A percentile compares a stretch with the other conserved stretches of the same genome.
Evolutionary conservation across 106 monocot species (phyloP).

Genomic region (Dioscorea dumetorum): DNA sequence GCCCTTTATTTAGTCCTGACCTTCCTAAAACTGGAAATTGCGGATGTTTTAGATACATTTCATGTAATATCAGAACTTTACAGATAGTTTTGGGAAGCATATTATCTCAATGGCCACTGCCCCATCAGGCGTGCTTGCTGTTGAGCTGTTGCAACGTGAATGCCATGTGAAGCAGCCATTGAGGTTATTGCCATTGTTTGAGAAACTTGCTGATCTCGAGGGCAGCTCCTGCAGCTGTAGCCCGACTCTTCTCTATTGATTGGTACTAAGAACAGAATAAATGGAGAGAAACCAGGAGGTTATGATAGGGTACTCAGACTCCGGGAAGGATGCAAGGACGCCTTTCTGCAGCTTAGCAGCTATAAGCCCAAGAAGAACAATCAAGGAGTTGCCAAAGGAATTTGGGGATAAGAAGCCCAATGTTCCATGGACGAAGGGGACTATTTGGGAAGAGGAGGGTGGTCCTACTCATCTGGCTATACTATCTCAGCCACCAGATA

Average conservation of each 20-base stretch:
- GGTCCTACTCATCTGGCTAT: conserved; percentile 83
- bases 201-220: conserved; percentile 86
- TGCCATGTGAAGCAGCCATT: conserved; percentile 62
- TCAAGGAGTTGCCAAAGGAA: conserved; percentile 68
- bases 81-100: conserved; percentile 89
- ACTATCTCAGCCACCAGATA: conserved; percentile 88
- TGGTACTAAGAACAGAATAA: conserved; percentile 76
- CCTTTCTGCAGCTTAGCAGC: conserved; percentile 87
- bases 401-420: conserved; percentile 86
- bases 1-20: conserved; percentile 83
- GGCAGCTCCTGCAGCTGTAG: conserved; percentile 74
- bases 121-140: conserved; percentile 82
- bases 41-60: conserved; percentile 75
- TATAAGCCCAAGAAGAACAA: conserved; percentile 83
- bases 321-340: conserved; percentile 89
- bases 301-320: conserved; percentile 94
- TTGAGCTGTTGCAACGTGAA: conserved; percentile 64
- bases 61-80: conserved; percentile 70
- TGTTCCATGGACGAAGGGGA: conserved; percentile 93
- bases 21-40: conserved; percentile 81
- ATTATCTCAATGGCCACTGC: conserved; percentile 95
- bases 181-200: conserved; percentile 81
- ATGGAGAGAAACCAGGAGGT: conserved; percentile 91
- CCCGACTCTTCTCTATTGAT: conserved; percentile 66
- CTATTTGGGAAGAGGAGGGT: conserved; percentile 83